A percentile compares a stretch with the other conserved stretches of the same genome.
Evolutionary conservation across 2,329 filamentous ascomycete genomes (phyloP).

Genomic region (Furcasterigmium sp.): DNA sequence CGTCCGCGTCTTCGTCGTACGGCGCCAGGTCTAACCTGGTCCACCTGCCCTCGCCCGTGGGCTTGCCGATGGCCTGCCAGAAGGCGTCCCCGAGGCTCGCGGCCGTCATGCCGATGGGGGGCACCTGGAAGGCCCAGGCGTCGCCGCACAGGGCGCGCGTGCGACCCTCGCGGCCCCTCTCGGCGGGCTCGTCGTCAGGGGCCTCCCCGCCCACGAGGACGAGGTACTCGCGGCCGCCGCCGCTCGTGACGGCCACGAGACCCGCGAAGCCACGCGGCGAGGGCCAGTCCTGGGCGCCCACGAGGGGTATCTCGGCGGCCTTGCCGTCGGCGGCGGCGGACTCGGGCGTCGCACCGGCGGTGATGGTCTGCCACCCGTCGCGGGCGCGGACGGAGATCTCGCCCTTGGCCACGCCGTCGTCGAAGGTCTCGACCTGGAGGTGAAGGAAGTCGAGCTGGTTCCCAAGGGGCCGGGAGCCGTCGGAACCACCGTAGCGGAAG

Average conservation of each 20-base stretch:
- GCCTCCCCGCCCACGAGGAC: conserved; percentile 56
- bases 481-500: conserved; percentile 77
- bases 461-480: conserved; percentile 64
- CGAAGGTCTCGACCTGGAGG: conserved; percentile 50
- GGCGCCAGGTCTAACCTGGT: conserved; percentile 38
- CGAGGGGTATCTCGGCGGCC: conserved; percentile 24
- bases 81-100: conserved; percentile 53
- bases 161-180: conserved; percentile 31
- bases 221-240: conserved; percentile 57
- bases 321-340: conserved; percentile 15
- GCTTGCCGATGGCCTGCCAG: conserved; percentile 43
- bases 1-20: conserved; percentile 46
- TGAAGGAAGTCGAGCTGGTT: conserved; percentile 64
- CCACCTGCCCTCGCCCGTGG: conserved; percentile 57
- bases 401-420: conserved; percentile 40
- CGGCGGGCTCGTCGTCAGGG: not conserved
- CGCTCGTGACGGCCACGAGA: conserved; percentile 51
- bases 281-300: conserved; percentile 39
- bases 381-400: conserved; percentile 47
- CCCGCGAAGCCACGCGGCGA: conserved; percentile 47
- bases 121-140: conserved; percentile 60
- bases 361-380: conserved; percentile 49
- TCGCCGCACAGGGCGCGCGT: conserved; percentile 46
- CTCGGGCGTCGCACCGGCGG: conserved; percentile 26
- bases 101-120: conserved; percentile 46